Evolutionary conservation across 106 monocot genomes (phyloP).

Genomic region (Allium cepa): DNA sequence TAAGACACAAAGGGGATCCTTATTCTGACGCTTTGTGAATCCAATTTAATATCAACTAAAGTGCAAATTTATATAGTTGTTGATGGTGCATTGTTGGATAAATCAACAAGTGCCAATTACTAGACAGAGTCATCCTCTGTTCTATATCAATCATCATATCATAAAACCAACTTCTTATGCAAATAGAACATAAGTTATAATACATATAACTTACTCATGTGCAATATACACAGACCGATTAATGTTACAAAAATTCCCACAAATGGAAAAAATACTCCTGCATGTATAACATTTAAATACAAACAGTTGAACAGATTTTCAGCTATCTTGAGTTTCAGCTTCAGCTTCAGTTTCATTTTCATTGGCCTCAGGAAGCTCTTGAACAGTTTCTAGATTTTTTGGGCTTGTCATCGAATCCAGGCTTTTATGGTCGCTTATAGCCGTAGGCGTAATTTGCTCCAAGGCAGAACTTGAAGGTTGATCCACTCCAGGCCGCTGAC

Average conservation of each 20-base stretch:
- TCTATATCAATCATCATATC: too few relatives aligned
- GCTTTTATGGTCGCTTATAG: constrained; percentile 3
- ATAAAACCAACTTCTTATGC: too few relatives aligned
- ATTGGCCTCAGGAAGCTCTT: constrained; percentile 12
- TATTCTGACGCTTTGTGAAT: too few relatives aligned
- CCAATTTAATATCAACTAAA: too few relatives aligned
- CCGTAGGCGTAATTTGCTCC: constrained; percentile 10
- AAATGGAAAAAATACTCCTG: not conserved
- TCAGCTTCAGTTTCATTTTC: not conserved
- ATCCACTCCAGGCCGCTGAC: constrained; percentile 30
- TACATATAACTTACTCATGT: too few relatives aligned
- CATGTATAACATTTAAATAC: not conserved
- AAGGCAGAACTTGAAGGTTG: constrained; percentile 14
- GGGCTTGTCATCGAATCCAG: constrained; percentile 4
- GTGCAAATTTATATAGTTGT: too few relatives aligned
- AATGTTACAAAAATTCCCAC: not conserved
- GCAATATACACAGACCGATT: too few relatives aligned
- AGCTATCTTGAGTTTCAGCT: not conserved
- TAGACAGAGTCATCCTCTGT: too few relatives aligned
- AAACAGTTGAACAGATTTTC: not conserved
- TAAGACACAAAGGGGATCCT: too few relatives aligned
- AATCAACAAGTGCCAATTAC: too few relatives aligned
- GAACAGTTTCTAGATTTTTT: constrained; percentile 9
- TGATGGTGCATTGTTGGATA: too few relatives aligned
- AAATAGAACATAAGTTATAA: too few relatives aligned